These are phyloP conservation scores for Beauveria asiatica DNA, from an alignment of 2,329 filamentous ascomycete genomes.

Conservation along the genomic window DNA sequence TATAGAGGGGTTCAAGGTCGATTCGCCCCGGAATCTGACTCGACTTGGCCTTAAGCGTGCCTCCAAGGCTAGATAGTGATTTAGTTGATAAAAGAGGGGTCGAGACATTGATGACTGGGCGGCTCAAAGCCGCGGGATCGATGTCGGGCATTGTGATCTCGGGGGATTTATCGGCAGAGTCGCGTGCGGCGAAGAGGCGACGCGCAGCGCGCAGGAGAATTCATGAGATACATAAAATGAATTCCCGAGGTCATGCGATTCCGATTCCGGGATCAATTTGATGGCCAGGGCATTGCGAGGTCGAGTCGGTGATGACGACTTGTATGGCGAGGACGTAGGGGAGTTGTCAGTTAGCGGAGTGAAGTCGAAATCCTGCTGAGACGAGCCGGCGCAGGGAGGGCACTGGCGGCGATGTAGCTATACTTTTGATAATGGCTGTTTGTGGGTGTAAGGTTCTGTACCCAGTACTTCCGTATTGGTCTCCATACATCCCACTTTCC, in stretches of 20 bases:
- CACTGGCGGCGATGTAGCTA: conserved; percentile 17
- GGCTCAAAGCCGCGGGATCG: conserved; percentile 60
- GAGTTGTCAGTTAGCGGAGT: conserved; percentile 22
- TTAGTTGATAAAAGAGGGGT: conserved; percentile 52
- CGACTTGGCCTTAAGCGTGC: conserved; percentile 46
- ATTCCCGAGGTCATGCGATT: conserved; percentile 33
- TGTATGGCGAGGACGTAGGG: conserved; percentile 16
- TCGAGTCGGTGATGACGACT: conserved; percentile 31
- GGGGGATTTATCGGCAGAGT: conserved; percentile 25
- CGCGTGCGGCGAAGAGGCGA: conserved; percentile 39
- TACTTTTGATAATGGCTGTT: conserved; percentile 14
- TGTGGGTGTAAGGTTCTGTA: neutral
- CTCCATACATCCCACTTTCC: conserved; percentile 13
- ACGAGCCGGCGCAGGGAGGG: conserved; percentile 12
- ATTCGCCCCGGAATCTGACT: conserved; percentile 57
- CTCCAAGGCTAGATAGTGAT: conserved; percentile 44
- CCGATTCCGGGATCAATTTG: conserved; percentile 28
- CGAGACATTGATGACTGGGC: conserved; percentile 47
- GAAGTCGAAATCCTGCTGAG: conserved; percentile 30
- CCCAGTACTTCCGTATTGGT: neutral
- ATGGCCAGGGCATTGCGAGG: conserved; percentile 37
- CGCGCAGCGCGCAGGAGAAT: conserved; percentile 33
- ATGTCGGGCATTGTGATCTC: conserved; percentile 54
- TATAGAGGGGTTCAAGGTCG: conserved; percentile 58
- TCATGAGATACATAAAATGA: conserved; percentile 37